Conservation (phyloP, 805 yeast species). For the Wickerhamomyces canadensis region DNA sequence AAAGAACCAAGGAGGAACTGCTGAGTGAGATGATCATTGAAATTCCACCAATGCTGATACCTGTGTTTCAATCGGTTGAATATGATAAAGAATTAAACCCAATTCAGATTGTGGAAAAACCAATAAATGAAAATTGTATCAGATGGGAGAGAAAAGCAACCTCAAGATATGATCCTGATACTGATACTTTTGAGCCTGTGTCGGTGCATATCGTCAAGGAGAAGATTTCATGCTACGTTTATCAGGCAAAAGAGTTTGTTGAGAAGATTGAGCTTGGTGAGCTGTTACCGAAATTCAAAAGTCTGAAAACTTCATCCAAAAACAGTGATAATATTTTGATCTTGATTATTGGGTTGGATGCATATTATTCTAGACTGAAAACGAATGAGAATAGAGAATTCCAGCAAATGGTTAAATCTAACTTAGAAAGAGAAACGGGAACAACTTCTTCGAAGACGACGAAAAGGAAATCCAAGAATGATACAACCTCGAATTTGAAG, state of each 20-base stretch:
- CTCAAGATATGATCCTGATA: constrained; percentile 41
- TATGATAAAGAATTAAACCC: constrained; percentile 13
- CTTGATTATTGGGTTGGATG: constrained; percentile 45
- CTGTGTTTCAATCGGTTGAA: constrained; percentile 26
- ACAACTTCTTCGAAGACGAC: constrained; percentile 1
- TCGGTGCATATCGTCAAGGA: constrained; percentile 37
- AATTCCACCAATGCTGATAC: constrained; percentile 29
- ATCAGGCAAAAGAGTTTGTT: constrained; percentile 41
- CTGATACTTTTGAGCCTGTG: constrained; percentile 53
- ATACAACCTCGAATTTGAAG: constrained; percentile 1
- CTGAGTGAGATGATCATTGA: constrained; percentile 44
- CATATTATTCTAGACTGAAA: constrained; percentile 37
- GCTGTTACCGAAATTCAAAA: constrained; percentile 19
- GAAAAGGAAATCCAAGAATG: constrained; percentile 5
- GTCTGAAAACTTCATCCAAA: constrained; percentile 17
- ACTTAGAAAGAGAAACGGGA: constrained; percentile 10
- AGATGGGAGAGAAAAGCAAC: constrained; percentile 46
- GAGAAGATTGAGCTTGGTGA: constrained; percentile 26
- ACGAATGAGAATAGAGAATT: constrained; percentile 41
- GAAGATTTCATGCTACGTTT: constrained; percentile 36
- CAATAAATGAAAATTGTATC: constrained; percentile 33
- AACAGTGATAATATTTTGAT: constrained; percentile 33
- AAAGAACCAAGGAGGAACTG: constrained; percentile 44
- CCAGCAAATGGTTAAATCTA: constrained; percentile 30
- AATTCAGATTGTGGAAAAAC: constrained; percentile 23